These are phyloP conservation scores for Penicillium concentricum DNA, from an alignment of 2,329 filamentous ascomycete genomes.

Conservation along the genomic window DNA sequence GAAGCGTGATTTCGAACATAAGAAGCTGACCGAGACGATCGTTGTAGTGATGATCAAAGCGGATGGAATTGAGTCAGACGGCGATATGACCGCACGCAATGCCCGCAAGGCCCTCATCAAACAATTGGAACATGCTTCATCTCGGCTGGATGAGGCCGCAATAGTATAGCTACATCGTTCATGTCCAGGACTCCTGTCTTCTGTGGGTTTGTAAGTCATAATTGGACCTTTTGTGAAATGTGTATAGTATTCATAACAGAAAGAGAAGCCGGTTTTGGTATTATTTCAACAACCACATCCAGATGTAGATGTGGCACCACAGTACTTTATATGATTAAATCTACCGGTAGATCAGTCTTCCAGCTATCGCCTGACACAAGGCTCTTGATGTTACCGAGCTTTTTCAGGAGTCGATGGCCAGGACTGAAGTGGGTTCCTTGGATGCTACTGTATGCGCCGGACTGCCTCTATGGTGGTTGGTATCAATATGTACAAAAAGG, in stretches of 20 bases:
- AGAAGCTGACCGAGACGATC: neutral
- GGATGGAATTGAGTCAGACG: neutral
- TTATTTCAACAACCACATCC: neutral
- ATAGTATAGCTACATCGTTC: neutral
- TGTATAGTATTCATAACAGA: neutral
- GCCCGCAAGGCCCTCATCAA: neutral
- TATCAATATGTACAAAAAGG: conserved; percentile 13
- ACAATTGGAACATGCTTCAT: neutral
- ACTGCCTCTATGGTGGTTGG: conserved; percentile 12
- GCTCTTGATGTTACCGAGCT: neutral
- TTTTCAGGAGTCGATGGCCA: neutral
- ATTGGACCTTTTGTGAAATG: neutral
- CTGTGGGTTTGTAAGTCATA: neutral
- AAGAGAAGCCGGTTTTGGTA: neutral
- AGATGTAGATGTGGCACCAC: neutral
- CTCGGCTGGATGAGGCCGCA: neutral
- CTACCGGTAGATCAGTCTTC: neutral
- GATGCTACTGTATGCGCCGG: conserved; percentile 9
- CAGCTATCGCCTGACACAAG: neutral
- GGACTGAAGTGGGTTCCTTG: neutral
- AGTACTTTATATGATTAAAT: neutral
- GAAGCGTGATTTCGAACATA: neutral
- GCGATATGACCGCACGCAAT: neutral
- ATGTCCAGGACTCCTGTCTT: neutral
- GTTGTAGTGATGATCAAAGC: neutral